Evolutionary conservation across 441 rosid genomes (phyloP).

Genomic region (Dalechampia spathulata): DNA sequence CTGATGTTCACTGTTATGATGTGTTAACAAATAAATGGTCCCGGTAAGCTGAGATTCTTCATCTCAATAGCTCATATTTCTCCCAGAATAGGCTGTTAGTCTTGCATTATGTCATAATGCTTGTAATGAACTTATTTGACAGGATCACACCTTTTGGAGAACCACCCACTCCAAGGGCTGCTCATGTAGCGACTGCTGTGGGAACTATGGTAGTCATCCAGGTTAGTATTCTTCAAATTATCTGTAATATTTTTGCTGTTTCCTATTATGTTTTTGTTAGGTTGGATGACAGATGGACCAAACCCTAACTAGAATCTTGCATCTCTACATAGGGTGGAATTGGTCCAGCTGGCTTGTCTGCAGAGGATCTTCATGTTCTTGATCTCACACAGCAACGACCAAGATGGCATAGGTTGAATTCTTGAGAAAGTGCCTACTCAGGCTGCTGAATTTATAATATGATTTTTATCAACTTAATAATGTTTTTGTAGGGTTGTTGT

Average conservation of each 20-base stretch:
- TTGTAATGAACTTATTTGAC: slow-evolving; percentile 17
- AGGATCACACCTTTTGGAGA: slow-evolving; percentile 92
- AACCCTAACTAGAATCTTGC: slow-evolving; percentile 16
- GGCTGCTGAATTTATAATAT: slow-evolving; percentile 5
- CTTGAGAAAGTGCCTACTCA: slow-evolving; percentile 8
- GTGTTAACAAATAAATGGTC: slow-evolving; percentile 92
- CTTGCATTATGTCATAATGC: slow-evolving; percentile 8
- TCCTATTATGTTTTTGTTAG: neutral
- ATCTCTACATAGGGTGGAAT: slow-evolving; percentile 76
- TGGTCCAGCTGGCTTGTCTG: slow-evolving; percentile 98
- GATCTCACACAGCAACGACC: slow-evolving; percentile 95
- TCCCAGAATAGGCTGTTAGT: slow-evolving; percentile 2
- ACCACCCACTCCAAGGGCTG: slow-evolving; percentile 98
- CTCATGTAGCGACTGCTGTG: slow-evolving; percentile 97
- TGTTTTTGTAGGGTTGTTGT: slow-evolving; percentile 78
- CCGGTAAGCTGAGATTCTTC: slow-evolving; percentile 42
- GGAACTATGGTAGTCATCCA: slow-evolving; percentile 99
- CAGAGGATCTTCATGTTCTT: slow-evolving; percentile 99
- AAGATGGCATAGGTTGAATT: slow-evolving; percentile 87
- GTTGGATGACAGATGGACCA: slow-evolving; percentile 2
- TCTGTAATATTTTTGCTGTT: neutral
- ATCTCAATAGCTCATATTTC: slow-evolving; percentile 3
- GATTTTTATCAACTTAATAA: slow-evolving; percentile 15
- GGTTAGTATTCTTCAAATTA: slow-evolving; percentile 33
- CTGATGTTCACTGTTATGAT: slow-evolving; percentile 96